Base-by-base conservation (phyloP, 1,139 yeast species). In the Kodamaea ohmeri region DNA sequence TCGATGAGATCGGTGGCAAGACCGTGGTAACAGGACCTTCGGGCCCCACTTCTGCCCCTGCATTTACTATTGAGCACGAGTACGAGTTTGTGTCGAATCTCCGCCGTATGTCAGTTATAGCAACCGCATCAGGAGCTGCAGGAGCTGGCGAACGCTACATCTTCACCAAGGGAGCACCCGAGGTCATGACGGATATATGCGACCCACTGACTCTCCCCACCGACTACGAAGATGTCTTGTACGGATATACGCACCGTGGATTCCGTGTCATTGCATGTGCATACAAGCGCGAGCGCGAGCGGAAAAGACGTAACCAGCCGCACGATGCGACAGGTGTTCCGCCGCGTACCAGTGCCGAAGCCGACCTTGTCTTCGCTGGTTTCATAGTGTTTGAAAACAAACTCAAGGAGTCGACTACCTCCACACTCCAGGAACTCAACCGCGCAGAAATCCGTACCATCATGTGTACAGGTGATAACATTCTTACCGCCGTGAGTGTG, bases 391-490 rank as follows among this genome's bases (percentile, higher is more conserved):
- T 92, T 64, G 98, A 92, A 57, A 92, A 92, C 60, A 87, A 88
- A 56, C 67, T 94, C 49, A 92, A 92, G 55, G 63, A 72, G 1
- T 66, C 83, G 0, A 85, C 96, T 0, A 70, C 72, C 4, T 62
- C 67, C 0, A 87, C 90, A 0, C 72, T 92, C 42, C 52, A 61
- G 13, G 72, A 76, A 43, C 68, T 92, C 38, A 65, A 64, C 28
- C 67, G 64, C 9, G 97, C 98, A 0, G 69, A 76, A 28, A 75
- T 92, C 40, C 71, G 97, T 49, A 86, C 95, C 0, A 70, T 89
- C 18, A 94, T 92, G 98, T 94, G 98, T 60, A 92, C 98, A 0
- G 99, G 99, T 38, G 99, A 92, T 58, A 92, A 92, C 55, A 79
- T 92, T 12, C 68, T 92, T 44, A 92, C 99, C 0, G 98, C 98